Evolutionary conservation across 768 basidiomycete species (phyloP), one percentile per base, ranked within the genome.

Genomic region (Leccinum aurantiacum): DNA sequence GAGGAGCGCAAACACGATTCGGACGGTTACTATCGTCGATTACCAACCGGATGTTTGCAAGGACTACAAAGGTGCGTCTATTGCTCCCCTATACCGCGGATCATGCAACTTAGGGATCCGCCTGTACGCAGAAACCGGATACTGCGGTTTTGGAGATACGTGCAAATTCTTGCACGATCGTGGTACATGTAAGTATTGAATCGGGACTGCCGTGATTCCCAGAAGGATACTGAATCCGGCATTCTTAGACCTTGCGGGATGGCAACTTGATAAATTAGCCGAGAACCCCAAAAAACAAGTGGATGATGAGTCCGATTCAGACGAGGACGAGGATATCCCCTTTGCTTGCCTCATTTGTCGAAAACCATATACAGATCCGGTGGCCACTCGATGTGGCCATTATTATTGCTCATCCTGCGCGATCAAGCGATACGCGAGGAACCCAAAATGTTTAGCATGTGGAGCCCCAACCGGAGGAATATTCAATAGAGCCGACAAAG

Each of bases 11-110:
- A 90, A 73, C 77, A 98, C 91, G 60, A 93, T 99, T 65, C 84
- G 94, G 58, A 95, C 93, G 3, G 95, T 96, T 50, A 98, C 96
- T 4, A 88, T 98, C 59, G 83, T 92, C 50, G 96, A 99, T 79
- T 99, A 98, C 76, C 96, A 99, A 74, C 96, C 96, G 3, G 96
- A 98, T 69, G 96, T 99, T 17, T 99, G 96, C 77, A 99, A 99
- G 75, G 96, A 98, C 75, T 99, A 99, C 76, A 98, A 97, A 86
- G 94, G 94, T 93, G 62, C 58, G 88, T 81, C 60, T 61, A 22
- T 55, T 27, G 27, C 48, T 50, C 58, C 29, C 38, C 27, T 52
- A 38, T 52, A 27, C 59, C 55, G 62, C 53, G 68, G 63, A 71
- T 59, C 58, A 54, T 57, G 49, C 17, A 8, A 19, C 64, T 69